These are phyloP conservation scores for Eucalyptus leucophloia DNA, from an alignment of 345 rosid genomes.

Conservation along the genomic window DNA sequence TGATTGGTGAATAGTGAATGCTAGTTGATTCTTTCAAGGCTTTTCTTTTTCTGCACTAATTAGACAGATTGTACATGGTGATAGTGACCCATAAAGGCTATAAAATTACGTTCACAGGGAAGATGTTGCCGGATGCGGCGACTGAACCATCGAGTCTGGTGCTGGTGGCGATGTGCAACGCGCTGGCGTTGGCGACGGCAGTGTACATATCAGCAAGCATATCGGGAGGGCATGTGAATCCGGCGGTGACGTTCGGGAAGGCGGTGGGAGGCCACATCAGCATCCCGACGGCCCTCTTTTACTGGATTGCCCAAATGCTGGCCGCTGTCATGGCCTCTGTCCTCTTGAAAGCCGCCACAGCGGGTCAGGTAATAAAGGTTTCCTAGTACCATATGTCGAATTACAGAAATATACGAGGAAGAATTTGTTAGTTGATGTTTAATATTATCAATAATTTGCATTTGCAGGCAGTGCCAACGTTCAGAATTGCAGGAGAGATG, in stretches of 20 bases:
- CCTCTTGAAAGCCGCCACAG: conserved; percentile 42
- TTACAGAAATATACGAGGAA: neutral
- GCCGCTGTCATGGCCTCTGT: conserved; percentile 82
- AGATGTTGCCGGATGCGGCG: conserved; percentile 42
- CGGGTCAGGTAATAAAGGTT: conserved; percentile 31
- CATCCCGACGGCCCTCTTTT: conserved; percentile 68
- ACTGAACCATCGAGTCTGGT: conserved; percentile 45
- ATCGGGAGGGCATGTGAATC: conserved; percentile 90
- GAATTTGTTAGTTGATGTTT: neutral
- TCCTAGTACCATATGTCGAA: neutral
- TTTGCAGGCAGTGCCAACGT: conserved; percentile 39
- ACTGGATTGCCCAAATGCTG: conserved; percentile 77
- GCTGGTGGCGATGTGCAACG: conserved; percentile 51
- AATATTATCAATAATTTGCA: neutral
- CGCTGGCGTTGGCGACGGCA: conserved; percentile 59
- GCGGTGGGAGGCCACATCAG: conserved; percentile 73
- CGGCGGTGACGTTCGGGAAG: conserved; percentile 82
- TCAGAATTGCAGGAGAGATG: conserved; percentile 29
- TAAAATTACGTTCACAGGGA: conserved; percentile 25
- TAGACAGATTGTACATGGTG: neutral
- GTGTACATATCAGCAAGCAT: conserved; percentile 48
- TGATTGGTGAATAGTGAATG: neutral
- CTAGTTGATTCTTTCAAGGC: neutral
- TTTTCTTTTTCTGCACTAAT: neutral
- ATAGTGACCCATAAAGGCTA: neutral